Base-by-base conservation (phyloP, 1,139 yeast genomes). In the Sugiyamaella novakii region DNA sequence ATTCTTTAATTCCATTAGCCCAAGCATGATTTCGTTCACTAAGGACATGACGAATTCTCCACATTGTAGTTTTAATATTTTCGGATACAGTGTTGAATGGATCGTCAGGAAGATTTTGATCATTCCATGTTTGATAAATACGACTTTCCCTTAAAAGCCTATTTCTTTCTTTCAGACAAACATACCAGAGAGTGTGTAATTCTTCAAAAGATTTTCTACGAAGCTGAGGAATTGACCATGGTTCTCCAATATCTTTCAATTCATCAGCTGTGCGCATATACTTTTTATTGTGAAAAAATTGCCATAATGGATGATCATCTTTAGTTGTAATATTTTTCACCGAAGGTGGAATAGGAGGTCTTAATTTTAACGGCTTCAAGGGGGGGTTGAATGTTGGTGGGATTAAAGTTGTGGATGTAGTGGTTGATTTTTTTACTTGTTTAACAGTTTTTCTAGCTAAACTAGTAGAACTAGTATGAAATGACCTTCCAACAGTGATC, bases 251-350 rank as follows among this genome's bases (percentile, higher is more conserved):
- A 51, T 77, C 76, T 46, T 74, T 74, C 35, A 88, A 63, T 18
- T 85, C 91, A 3, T 74, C 78, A 1, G 76, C 66, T 1, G 74
- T 68, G 58, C 97, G 77, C 55, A 84, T 71, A 56, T 82, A 80
- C 59, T 76, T 72, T 51, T 63, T 60, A 53, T 79, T 75, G 41
- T 83, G 76, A 72, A 92, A 92, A 67, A 92, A 92, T 60, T 87
- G 94, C 97, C 97, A 92, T 57, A 92, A 75, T 31, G 98, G 98
- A 69, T 92, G 98, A 64, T 86, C 86, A 11, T 85, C 94, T 18
- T 83, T 78, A 24, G 87, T 87, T 55, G 76, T 78, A 52, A 91
- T 74, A 67, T 87, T 87, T 56, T 76, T 74, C 52, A 80, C 84
- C 1, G 91, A 79, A 12, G 98, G 98, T 6, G 87, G 79, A 56